Base-by-base conservation (phyloP, 139 green algal genomes). In the Klebsormidium nitens region DNA sequence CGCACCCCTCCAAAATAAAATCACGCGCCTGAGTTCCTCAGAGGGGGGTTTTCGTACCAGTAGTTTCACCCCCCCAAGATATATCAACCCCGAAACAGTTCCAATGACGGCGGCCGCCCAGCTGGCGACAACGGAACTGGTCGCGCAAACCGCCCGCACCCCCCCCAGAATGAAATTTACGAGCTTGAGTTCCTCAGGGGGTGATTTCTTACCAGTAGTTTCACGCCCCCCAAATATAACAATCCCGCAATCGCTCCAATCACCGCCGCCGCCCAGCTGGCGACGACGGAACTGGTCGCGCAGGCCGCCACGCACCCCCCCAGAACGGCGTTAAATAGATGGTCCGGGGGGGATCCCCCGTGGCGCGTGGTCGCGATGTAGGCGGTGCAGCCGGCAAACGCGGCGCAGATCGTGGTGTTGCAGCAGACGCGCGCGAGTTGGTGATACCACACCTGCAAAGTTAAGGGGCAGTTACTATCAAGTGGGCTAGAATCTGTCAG, bases 91-190 rank as follows among this genome's bases (percentile, higher is more conserved):
- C n/a, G n/a, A n/a, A n/a, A n/a, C n/a, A n/a, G n/a, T n/a, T n/a
- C n/a, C n/a, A n/a, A n/a, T n/a, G n/a, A n/a, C n/a, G 67, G 93
- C 73, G 36, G 89, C 91, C 14, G 86, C 91, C 85, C 88, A 97
- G 8, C 83, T 77, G 63, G 82, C 63, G 26, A 90, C 38, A 26
- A 95, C 75, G 28, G 77, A 56, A 52, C 66, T 81, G 34, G 66
- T 61, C 28, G 75, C 83, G 36, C 87, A 93, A 71, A 91, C 82
- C 23, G 74, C 76, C 2, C 93, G 88, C 40, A 93, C 85, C 23
- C 88, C 88, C 11, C 81, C 81, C 23, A 95, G 79, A 19, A 87
- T 76, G 26, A 28, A 79, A 55, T 84, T 84, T 39, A 85, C 66
- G 5, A 78, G 59, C 40, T 76, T 59, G n/a, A n/a, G n/a, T n/a